Base-by-base conservation (phyloP, 1,139 yeast genomes). In the Candida albicans region DNA sequence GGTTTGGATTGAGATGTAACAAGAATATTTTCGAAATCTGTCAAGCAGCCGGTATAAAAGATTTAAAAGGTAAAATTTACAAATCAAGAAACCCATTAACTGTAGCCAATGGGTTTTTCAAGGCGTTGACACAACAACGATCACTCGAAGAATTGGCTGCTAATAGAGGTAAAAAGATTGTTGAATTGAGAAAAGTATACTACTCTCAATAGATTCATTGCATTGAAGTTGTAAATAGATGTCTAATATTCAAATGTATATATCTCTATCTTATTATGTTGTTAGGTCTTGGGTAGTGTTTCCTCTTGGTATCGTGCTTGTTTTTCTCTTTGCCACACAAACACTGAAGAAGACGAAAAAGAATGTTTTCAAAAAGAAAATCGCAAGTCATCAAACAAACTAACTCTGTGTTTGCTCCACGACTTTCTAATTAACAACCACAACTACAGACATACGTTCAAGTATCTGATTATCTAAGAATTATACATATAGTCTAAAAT, bases 21-120 rank as follows among this genome's bases (percentile, higher is more conserved):
- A 95, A 89, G 55, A 82, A 85, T 64, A 84, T 93, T 53, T 89
- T 86, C 58, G 97, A 91, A 68, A 82, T 95, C 48, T 93, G 98
- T 65, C 89, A 87, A 61, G 85, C 93, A 50, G 96, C 95, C 3
- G 99, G 99, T 51, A 90, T 93, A 61, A 87, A 86, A 64, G 99
- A 93, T 68, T 73, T 93, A 56, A 81, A 91, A 56, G 97, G 96
- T 4, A 91, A 91, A 62, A 85, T 93, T 41, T 88, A 87, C 72
- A 85, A 91, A 59, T 87, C 96, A 30, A 81, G 98, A 73, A 93
- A 93, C 68, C 87, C 87, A 39, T 88, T 93, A 95, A 90, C 91
- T 66, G 96, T 91, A 41, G 88, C 91, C 45, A 90, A 91, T 70
- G 96, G 95, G 37, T 81, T 91, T 44, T 76, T 91, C 47, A 95